phyloP scores from a whole-genome alignment of 257 asterid genomes.

The Catharanthus roseus region DNA sequence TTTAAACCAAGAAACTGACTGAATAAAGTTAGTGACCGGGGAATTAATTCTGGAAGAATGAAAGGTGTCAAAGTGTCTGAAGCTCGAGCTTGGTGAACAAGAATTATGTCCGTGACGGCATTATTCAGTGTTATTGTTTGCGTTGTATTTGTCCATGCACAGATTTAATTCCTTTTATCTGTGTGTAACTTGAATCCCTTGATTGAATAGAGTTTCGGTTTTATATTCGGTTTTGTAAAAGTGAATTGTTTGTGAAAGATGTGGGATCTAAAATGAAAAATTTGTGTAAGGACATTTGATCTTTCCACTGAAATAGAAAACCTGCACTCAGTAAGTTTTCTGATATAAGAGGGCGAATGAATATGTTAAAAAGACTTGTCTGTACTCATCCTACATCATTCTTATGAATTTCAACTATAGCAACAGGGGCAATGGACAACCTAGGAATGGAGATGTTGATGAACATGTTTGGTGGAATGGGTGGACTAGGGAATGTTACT shows the following conservation, averaged over 20 bases:
- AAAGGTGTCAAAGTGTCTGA: background rate
- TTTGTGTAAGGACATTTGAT: too few relatives aligned
- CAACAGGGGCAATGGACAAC: conserved; percentile 24
- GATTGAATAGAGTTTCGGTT: background rate
- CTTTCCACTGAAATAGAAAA: background rate
- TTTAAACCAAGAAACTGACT: too few relatives aligned
- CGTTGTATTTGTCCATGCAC: too few relatives aligned
- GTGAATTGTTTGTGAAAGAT: too few relatives aligned
- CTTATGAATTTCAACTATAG: background rate
- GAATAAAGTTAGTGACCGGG: background rate
- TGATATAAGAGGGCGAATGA: background rate
- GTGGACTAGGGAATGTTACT: conserved; percentile 32
- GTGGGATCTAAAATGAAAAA: too few relatives aligned
- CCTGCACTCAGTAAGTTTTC: background rate
- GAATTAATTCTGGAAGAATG: background rate
- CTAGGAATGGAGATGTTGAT: conserved; percentile 39
- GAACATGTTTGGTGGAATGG: conserved; percentile 50
- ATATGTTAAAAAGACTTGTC: background rate
- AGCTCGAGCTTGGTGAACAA: background rate
- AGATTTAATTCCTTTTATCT: background rate
- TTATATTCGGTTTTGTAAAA: too few relatives aligned
- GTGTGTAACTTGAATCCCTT: background rate
- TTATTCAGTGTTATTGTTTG: background rate
- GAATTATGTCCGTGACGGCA: background rate
- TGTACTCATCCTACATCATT: background rate